Percentiles rank a stretch among this genome's conserved stretches.
These are phyloP conservation scores for Andrographis paniculata DNA, from an alignment of 305 asterid genomes.

Conservation along the genomic window DNA sequence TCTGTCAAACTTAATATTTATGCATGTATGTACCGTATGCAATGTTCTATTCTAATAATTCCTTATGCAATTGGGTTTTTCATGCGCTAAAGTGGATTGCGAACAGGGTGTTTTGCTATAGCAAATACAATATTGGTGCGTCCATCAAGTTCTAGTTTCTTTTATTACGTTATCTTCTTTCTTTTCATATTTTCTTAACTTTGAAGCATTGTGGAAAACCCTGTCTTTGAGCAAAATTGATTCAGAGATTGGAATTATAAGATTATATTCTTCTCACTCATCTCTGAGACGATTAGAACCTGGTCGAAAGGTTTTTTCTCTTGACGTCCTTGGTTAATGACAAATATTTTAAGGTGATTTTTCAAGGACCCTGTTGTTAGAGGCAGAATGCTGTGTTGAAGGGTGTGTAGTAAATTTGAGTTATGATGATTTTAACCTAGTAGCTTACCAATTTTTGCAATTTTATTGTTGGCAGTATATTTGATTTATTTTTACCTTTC, in stretches of 20 bases:
- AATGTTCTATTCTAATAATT: background rate
- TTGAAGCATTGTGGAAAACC: background rate
- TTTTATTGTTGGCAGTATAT: too few species aligned
- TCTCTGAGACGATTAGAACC: too few species aligned
- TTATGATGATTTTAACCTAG: too few species aligned
- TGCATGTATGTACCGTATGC: too few species aligned
- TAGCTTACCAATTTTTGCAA: too few species aligned
- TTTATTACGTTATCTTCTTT: background rate
- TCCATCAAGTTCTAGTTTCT: conserved; percentile 16
- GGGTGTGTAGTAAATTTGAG: too few species aligned
- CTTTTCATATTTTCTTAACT: conserved; percentile 1
- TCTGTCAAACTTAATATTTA: background rate
- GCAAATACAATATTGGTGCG: conserved; percentile 52
- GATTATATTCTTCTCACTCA: background rate
- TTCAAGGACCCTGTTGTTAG: too few species aligned
- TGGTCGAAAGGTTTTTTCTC: background rate
- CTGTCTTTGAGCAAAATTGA: background rate
- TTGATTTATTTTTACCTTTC: too few species aligned
- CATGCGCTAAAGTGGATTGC: conserved; percentile 44
- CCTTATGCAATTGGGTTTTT: conserved; percentile 12
- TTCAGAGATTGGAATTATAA: background rate
- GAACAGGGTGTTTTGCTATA: conserved; percentile 57
- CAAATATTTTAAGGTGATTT: too few species aligned
- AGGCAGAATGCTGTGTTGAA: too few species aligned
- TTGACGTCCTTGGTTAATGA: background rate